Conservation (phyloP, 176 grass and related monocot species). For the Zoysia pacifica region DNA sequence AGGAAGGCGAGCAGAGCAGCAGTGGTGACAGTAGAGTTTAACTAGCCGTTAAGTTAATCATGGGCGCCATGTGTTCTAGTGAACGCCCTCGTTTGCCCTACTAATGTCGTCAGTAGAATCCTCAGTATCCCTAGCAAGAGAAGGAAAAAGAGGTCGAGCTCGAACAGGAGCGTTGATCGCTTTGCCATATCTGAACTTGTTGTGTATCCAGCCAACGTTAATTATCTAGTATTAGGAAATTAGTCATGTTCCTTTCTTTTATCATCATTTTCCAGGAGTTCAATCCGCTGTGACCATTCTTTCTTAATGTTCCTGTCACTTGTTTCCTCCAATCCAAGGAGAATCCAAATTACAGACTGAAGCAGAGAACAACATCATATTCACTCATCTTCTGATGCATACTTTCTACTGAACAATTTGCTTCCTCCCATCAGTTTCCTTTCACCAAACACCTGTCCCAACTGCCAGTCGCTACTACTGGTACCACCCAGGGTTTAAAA, state of each 20-base stretch:
- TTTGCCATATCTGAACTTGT: conserved; percentile 23
- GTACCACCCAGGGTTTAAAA: too few relatives aligned
- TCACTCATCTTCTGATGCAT: neutral
- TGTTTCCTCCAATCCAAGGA: neutral
- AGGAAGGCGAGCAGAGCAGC: conserved; percentile 11
- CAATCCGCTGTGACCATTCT: neutral
- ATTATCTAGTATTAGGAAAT: neutral
- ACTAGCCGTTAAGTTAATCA: conserved; percentile 29
- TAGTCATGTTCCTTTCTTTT: conserved; percentile 5
- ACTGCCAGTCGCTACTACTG: neutral
- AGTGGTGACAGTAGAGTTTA: conserved; percentile 21
- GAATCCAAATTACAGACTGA: neutral
- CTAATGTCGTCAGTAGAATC: conserved; percentile 38
- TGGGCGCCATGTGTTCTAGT: conserved; percentile 35
- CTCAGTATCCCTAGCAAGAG: neutral
- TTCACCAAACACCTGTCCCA: conserved; percentile 10
- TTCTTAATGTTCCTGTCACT: neutral
- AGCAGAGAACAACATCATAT: neutral
- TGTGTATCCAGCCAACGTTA: conserved; percentile 5
- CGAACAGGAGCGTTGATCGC: neutral
- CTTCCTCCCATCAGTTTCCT: conserved; percentile 6
- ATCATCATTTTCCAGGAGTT: neutral
- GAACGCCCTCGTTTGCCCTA: neutral
- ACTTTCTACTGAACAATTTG: neutral
- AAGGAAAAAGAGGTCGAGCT: conserved; percentile 4